Evolutionary conservation across 441 rosid species (phyloP), one percentile per base, ranked within the genome.

Genomic region (Mallotus repandus): DNA sequence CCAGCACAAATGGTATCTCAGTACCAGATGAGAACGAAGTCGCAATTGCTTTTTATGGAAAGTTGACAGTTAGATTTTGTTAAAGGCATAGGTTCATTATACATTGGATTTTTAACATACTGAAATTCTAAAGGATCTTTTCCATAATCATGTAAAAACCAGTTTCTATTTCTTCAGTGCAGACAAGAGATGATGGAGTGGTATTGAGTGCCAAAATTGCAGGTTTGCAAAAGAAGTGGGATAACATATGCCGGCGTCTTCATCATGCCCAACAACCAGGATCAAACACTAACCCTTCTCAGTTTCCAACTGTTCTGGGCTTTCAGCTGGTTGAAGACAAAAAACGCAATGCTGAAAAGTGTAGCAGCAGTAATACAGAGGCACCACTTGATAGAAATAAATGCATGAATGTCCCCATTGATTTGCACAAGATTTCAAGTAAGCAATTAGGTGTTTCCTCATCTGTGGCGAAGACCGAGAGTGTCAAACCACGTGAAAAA

Each of bases 111-210:
- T 38, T 35, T 68, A 61, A 48, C 35, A 66, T 49, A 56, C 12
- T 69, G 65, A 70, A 58, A 66, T 60, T 19, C 41, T 62, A 56
- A 22, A 46, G 22, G 2, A 62, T 52, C 29, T 78, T 75, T 69
- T 13, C 71, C 58, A 70, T 66, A 64, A 70, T 78, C 68, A 63
- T 70, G 81, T 81, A 77, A 84, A 78, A 81, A 82, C 71, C 62
- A 74, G 70, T 75, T 79, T 81, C 68, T 69, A 76, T 82, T 59
- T 73, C 77, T 84, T 82, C 91, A 84, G 89, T 86, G 90, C 98
- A 93, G 97, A 80, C 79, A 78, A 87, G 78, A 80, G 90, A 85
- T 78, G 90, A 84, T 74, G 83, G 81, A 72, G 29, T 68, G 77
- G 73, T 73, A 55, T 78, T 53, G 79, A 83, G 81, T 63, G 69